These are phyloP conservation scores for Fusarium continuum DNA, from an alignment of 2,329 filamentous ascomycete species.

Conservation along the genomic window DNA sequence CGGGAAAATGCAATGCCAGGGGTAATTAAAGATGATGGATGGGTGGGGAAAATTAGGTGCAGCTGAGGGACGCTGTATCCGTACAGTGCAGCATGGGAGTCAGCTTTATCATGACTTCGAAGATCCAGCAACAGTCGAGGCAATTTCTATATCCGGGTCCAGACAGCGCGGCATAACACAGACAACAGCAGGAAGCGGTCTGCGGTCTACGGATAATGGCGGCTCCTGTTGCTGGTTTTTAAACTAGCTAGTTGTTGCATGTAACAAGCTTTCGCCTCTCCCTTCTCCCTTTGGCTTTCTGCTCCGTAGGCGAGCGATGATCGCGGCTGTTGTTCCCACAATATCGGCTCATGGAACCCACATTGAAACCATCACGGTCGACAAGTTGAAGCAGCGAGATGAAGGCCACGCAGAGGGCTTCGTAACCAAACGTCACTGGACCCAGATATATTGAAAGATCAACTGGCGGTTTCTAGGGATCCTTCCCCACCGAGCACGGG, in stretches of 20 bases:
- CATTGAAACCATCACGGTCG: conserved; percentile 25
- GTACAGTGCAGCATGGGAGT: conserved; percentile 15
- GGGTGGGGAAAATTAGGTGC: conserved; percentile 16
- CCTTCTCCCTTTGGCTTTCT: conserved; percentile 25
- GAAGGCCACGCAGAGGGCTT: conserved; percentile 32
- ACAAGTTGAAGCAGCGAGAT: conserved; percentile 21
- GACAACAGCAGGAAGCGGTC: conserved; percentile 6
- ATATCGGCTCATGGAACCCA: conserved; percentile 32
- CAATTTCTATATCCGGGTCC: conserved; percentile 11
- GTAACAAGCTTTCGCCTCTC: conserved; percentile 26
- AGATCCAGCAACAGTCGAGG: conserved; percentile 17
- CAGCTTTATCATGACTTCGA: conserved; percentile 18
- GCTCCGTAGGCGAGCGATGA: conserved; percentile 27
- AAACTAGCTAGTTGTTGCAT: conserved; percentile 6
- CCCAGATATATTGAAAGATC: conserved; percentile 34
- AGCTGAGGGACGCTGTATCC: conserved; percentile 11
- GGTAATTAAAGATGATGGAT: conserved; percentile 20
- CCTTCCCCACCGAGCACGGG: conserved; percentile 20
- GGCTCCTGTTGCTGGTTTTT: neutral
- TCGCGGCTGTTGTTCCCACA: conserved; percentile 25
- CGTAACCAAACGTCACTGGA: conserved; percentile 39
- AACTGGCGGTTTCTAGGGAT: conserved; percentile 30
- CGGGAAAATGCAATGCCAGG: conserved; percentile 21
- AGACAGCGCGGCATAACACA: conserved; percentile 4
- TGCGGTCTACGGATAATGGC: neutral